A percentile compares a stretch with the other conserved stretches of the same genome.
These are phyloP conservation scores for Berberis thunbergii DNA, from an alignment of 164 flowering plant genomes.

Conservation along the genomic window DNA sequence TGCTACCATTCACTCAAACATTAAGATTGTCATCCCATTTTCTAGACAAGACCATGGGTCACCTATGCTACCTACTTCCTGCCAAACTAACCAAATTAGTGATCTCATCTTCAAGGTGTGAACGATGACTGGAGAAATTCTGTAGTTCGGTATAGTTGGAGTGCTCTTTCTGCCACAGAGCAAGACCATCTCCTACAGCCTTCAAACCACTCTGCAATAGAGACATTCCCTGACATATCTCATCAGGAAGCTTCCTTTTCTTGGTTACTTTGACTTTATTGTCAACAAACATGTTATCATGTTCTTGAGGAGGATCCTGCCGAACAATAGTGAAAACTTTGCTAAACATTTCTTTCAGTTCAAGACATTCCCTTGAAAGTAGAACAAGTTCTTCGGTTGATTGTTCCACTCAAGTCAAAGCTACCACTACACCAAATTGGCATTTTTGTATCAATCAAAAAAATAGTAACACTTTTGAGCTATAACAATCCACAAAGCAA, in stretches of 20 bases:
- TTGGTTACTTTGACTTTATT: constrained; percentile 27
- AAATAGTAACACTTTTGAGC: too few relatives aligned
- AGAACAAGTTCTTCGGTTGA: constrained; percentile 37
- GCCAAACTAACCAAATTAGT: constrained; percentile 40
- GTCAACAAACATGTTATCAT: constrained; percentile 33
- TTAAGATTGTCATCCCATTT: too few relatives aligned
- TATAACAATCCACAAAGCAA: too few relatives aligned
- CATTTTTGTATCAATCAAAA: too few relatives aligned
- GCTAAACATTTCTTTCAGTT: constrained; percentile 37
- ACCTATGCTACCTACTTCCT: constrained; percentile 12
- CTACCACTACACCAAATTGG: constrained; percentile 1
- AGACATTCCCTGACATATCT: constrained; percentile 54
- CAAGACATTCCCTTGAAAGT: constrained; percentile 50
- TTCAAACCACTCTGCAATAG: constrained; percentile 65
- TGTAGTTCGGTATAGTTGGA: constrained; percentile 35
- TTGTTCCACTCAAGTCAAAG: constrained; percentile 26
- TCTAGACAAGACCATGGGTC: too few relatives aligned
- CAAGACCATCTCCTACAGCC: constrained; percentile 52
- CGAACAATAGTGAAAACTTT: constrained; percentile 12
- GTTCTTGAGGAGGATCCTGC: constrained; percentile 7
- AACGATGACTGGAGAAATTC: constrained; percentile 43
- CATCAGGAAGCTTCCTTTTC: constrained; percentile 74
- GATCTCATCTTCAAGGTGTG: constrained; percentile 62
- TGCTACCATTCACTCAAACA: too few relatives aligned
- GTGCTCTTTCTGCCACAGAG: constrained; percentile 40